Conservation (phyloP, 805 yeast genomes). For the Maudiozyma turicensis region DNA sequence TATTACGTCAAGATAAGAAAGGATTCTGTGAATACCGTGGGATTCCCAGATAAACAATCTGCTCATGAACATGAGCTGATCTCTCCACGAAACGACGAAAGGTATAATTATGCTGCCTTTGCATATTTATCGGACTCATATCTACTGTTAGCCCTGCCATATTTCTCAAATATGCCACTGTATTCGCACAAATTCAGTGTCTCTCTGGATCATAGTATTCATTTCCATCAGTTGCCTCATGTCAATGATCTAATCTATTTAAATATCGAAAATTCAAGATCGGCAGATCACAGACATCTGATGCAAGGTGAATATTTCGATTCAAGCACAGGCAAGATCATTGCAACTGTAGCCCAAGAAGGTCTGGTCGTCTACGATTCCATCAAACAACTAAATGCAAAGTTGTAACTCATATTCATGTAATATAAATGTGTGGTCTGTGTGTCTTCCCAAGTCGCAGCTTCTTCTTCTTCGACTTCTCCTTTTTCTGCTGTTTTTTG, state of each 20-base stretch:
- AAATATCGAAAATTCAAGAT: constrained; percentile 38
- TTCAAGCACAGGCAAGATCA: constrained; percentile 37
- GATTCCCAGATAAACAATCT: neutral
- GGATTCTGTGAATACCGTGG: neutral
- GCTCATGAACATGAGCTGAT: constrained; percentile 1
- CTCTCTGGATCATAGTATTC: constrained; percentile 57
- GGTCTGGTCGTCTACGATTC: constrained; percentile 35
- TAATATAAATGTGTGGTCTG: too few relatives aligned
- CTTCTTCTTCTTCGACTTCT: too few relatives aligned
- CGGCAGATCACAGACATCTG: constrained; percentile 44
- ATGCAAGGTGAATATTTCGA: constrained; percentile 49
- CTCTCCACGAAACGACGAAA: constrained; percentile 17
- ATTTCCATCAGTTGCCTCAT: constrained; percentile 44
- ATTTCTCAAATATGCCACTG: constrained; percentile 39
- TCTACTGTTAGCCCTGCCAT: constrained; percentile 42
- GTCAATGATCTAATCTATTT: constrained; percentile 44
- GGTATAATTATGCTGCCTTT: constrained; percentile 45
- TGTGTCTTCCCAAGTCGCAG: too few relatives aligned
- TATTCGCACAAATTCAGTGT: constrained; percentile 43
- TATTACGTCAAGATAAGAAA: constrained; percentile 21
- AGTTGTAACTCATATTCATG: constrained; percentile 5
- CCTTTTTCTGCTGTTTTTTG: too few relatives aligned
- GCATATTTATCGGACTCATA: constrained; percentile 53
- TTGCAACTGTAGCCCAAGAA: constrained; percentile 58
- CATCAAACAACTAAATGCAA: constrained; percentile 13